phyloP scores from a whole-genome alignment of 2,329 filamentous ascomycete species.

The Paecilomyces variotii region DNA sequence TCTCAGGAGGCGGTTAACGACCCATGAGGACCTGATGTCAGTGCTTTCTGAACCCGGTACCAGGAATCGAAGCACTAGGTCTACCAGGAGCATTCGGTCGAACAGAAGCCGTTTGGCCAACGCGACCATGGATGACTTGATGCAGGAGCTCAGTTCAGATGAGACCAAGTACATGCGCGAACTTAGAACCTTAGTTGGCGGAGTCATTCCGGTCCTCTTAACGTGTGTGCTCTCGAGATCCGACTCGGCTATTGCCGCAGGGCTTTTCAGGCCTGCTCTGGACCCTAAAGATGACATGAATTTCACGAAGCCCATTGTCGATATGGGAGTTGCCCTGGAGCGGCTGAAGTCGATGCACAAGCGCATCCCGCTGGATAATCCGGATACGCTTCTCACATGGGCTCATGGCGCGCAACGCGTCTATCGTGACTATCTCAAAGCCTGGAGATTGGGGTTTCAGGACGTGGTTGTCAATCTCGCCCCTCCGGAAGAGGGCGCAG shows the following conservation, averaged over 20 bases:
- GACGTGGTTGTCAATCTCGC: slow-evolving; percentile 91
- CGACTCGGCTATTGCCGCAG: slow-evolving; percentile 54
- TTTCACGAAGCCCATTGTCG: slow-evolving; percentile 78
- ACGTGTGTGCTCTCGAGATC: slow-evolving; percentile 72
- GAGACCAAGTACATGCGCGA: slow-evolving; percentile 85
- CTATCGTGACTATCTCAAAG: slow-evolving; percentile 77
- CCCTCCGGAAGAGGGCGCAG: slow-evolving; percentile 60
- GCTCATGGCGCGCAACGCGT: slow-evolving; percentile 67
- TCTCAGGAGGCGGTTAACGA: slow-evolving; percentile 71
- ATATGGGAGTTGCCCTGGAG: slow-evolving; percentile 88
- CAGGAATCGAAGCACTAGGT: slow-evolving; percentile 62
- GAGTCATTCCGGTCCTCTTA: slow-evolving; percentile 86
- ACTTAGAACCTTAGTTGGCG: slow-evolving; percentile 85
- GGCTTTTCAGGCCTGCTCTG: slow-evolving; percentile 56
- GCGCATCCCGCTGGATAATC: slow-evolving; percentile 66
- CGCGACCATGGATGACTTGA: slow-evolving; percentile 65
- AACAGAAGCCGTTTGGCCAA: slow-evolving; percentile 58
- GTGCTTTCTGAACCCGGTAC: slow-evolving; percentile 64
- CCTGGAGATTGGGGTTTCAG: slow-evolving; percentile 90
- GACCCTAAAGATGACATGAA: slow-evolving; percentile 50
- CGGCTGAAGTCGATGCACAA: slow-evolving; percentile 73
- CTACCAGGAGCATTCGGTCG: slow-evolving; percentile 69
- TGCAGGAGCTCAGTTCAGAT: slow-evolving; percentile 73
- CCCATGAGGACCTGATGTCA: slow-evolving; percentile 88
- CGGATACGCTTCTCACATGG: slow-evolving; percentile 70